A percentile compares a stretch with the other conserved stretches of the same genome.
These are phyloP conservation scores for Starmerella potacharoeniae DNA, from an alignment of 805 yeast genomes.

Conservation along the genomic window DNA sequence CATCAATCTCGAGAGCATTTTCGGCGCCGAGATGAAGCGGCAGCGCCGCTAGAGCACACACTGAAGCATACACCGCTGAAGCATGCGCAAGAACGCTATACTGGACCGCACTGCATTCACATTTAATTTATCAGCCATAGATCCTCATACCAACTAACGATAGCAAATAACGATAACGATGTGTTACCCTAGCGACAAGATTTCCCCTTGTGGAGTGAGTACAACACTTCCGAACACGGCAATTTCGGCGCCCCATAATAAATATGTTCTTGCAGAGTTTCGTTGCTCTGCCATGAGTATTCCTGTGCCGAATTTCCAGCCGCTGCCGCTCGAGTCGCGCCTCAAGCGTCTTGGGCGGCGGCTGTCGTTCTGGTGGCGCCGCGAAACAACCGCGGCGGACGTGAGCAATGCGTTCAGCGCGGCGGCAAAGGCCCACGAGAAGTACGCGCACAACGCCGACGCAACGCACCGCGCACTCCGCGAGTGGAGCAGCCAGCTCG, in stretches of 20 bases:
- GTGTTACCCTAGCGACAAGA: too few species aligned
- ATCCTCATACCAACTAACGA: too few species aligned
- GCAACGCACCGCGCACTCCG: not conserved
- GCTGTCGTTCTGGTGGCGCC: conserved; percentile 14
- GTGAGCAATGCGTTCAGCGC: conserved; percentile 17
- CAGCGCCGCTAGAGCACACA: not conserved
- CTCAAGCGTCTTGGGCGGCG: conserved; percentile 9
- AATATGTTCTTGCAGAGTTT: not conserved
- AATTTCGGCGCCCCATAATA: not conserved
- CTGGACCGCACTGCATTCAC: too few species aligned
- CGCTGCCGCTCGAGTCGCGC: conserved; percentile 1
- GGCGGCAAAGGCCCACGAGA: conserved; percentile 19
- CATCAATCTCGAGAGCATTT: conserved; percentile 57
- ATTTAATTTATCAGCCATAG: too few species aligned
- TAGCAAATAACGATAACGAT: too few species aligned
- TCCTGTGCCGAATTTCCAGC: not conserved
- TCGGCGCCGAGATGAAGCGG: conserved; percentile 23
- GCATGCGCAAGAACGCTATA: not conserved
- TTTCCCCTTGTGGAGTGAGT: too few species aligned
- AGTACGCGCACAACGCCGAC: conserved; percentile 3
- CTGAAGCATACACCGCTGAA: not conserved
- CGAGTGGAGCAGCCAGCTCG: not conserved
- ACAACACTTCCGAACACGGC: not conserved
- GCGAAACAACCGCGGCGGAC: conserved; percentile 11
- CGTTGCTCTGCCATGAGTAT: not conserved